Conservation (phyloP, 2,329 filamentous ascomycete species). For the Pseudocercospora pini-densiflorae region DNA sequence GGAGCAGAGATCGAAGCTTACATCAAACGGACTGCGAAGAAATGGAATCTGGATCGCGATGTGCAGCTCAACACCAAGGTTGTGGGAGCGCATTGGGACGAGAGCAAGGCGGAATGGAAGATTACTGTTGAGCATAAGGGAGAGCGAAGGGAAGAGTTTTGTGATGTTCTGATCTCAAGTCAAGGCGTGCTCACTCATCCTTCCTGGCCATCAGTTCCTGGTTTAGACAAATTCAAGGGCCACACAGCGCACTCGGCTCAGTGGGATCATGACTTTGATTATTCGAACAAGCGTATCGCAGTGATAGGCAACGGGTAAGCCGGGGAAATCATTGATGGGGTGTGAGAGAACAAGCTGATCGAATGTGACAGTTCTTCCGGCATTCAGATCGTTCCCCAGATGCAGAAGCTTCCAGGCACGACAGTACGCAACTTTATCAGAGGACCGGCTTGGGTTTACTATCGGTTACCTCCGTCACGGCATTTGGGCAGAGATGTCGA, state of each 20-base stretch:
- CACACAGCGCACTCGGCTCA: slow-evolving; percentile 43
- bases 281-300: slow-evolving; percentile 41
- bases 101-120: slow-evolving; percentile 16
- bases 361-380: slow-evolving; percentile 34
- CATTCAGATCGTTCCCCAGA: slow-evolving; percentile 43
- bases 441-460: slow-evolving; percentile 66
- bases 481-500: neutral
- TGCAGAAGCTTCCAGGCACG: slow-evolving; percentile 13
- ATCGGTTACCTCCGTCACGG: slow-evolving; percentile 53
- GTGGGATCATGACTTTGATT: slow-evolving; percentile 40
- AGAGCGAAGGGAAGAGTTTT: slow-evolving; percentile 3
- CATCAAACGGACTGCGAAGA: slow-evolving; percentile 42
- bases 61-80: slow-evolving; percentile 36
- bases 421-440: slow-evolving; percentile 58
- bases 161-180: slow-evolving; percentile 19
- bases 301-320: slow-evolving; percentile 46
- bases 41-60: slow-evolving; percentile 44
- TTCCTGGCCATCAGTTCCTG: slow-evolving; percentile 39
- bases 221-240: slow-evolving; percentile 42
- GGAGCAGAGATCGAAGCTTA: slow-evolving; percentile 48
- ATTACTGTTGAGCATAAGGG: slow-evolving; percentile 15
- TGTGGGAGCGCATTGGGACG: slow-evolving; percentile 20
- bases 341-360: neutral
- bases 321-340: neutral
- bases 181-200: slow-evolving; percentile 16